Evolutionary conservation across 768 basidiomycete species (phyloP).

Genomic region (Thelephora ganbajun): DNA sequence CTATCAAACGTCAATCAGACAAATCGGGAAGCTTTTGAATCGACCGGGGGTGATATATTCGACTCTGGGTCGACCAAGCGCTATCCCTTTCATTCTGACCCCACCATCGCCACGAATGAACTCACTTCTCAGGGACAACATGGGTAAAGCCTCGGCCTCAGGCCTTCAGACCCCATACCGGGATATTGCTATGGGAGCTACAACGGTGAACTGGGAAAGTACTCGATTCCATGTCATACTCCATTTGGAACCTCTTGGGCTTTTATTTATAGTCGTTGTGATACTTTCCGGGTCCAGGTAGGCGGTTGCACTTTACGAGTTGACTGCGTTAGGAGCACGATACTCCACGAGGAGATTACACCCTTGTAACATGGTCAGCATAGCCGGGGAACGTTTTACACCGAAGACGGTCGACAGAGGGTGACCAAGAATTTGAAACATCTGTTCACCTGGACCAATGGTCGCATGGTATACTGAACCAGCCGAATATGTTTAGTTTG

Average conservation of each 20-base stretch:
- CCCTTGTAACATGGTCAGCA: slow-evolving; percentile 25
- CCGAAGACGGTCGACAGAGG: slow-evolving; percentile 13
- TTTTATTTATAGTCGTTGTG: slow-evolving; percentile 40
- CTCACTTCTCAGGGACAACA: too few relatives aligned
- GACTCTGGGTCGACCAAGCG: slow-evolving; percentile 62
- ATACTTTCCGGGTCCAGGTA: slow-evolving; percentile 67
- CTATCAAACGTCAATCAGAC: slow-evolving; percentile 35
- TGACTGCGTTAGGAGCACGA: slow-evolving; percentile 45
- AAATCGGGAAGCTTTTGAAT: slow-evolving; percentile 50
- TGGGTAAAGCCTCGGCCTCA: too few relatives aligned
- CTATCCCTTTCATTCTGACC: too few relatives aligned
- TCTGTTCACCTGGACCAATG: slow-evolving; percentile 46
- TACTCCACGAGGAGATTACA: slow-evolving; percentile 56
- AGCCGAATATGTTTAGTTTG: slow-evolving; percentile 35
- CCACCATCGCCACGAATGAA: too few relatives aligned
- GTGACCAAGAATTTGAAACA: slow-evolving; percentile 18
- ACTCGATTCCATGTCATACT: background rate
- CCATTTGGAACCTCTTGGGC: slow-evolving; percentile 2
- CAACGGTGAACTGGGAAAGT: slow-evolving; percentile 30
- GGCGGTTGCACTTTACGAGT: slow-evolving; percentile 57
- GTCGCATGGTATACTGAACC: slow-evolving; percentile 39
- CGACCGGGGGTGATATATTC: slow-evolving; percentile 47
- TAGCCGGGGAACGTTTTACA: slow-evolving; percentile 32
- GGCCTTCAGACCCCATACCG: slow-evolving; percentile 49
- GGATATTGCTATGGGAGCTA: slow-evolving; percentile 45